These are phyloP conservation scores for Dimargaris verticillata DNA, from an alignment of 192 early-diverging fungal species.

Conservation along the genomic window DNA sequence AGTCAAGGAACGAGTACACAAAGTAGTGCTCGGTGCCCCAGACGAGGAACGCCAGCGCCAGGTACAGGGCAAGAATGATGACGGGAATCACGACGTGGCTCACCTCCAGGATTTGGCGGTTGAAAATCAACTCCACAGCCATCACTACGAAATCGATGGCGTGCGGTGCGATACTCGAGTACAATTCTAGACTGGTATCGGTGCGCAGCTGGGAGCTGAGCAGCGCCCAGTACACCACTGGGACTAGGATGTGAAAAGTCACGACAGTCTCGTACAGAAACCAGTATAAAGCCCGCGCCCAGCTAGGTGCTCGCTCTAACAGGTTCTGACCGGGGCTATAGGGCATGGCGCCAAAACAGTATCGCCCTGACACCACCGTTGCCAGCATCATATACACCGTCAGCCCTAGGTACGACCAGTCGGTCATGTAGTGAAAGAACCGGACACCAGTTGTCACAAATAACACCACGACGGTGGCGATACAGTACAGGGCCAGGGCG, in stretches of 20 bases:
- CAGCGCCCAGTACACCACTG: conserved; percentile 22
- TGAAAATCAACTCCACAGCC: conserved; percentile 17
- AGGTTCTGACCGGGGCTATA: neutral
- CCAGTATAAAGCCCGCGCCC: conserved; percentile 17
- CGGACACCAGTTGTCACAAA: conserved; percentile 3
- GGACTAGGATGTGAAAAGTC: conserved; percentile 18
- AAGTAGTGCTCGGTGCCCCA: conserved; percentile 13
- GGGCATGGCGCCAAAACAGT: conserved; percentile 1
- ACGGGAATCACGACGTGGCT: conserved; percentile 14
- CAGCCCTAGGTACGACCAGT: conserved; percentile 19
- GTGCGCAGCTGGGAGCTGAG: neutral
- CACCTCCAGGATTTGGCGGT: conserved; percentile 17
- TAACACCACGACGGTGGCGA: conserved; percentile 15
- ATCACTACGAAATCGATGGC: conserved; percentile 18
- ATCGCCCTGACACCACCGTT: conserved; percentile 6
- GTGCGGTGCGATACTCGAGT: conserved; percentile 16
- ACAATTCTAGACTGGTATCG: neutral
- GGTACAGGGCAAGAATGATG: conserved; percentile 17
- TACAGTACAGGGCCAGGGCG: conserved; percentile 6
- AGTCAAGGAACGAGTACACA: conserved; percentile 22
- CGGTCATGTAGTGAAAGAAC: conserved; percentile 19
- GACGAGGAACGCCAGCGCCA: conserved; percentile 20
- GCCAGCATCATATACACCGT: conserved; percentile 17
- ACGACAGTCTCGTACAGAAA: conserved; percentile 17
- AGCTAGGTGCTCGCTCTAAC: conserved; percentile 12